phyloP scores from a whole-genome alignment of 2,329 filamentous ascomycete genomes.

The Hysterium pulicare region DNA sequence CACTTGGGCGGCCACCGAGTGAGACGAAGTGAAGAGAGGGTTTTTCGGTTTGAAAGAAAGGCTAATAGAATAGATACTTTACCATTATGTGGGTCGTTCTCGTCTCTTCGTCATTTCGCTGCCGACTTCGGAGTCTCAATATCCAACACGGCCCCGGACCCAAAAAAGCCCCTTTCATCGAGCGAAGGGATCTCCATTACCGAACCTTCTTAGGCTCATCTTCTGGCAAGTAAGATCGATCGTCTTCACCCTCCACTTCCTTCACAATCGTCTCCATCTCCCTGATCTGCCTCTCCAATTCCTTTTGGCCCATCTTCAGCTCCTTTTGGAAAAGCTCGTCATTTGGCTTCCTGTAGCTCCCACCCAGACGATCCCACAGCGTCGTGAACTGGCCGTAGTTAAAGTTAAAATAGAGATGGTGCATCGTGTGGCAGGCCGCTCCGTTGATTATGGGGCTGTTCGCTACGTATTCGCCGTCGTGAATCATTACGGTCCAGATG shows the following conservation, averaged over 20 bases:
- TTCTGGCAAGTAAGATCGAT: conserved; percentile 42
- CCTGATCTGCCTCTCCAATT: conserved; percentile 74
- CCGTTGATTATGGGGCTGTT: conserved; percentile 92
- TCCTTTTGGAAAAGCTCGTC: conserved; percentile 80
- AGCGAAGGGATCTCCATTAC: too few species aligned
- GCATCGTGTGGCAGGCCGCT: conserved; percentile 88
- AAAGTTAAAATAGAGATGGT: conserved; percentile 69
- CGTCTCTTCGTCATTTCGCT: too few species aligned
- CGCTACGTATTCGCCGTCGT: conserved; percentile 91
- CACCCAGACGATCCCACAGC: conserved; percentile 82
- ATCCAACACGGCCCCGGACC: too few species aligned
- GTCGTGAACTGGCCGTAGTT: conserved; percentile 97
- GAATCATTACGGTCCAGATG: conserved; percentile 94
- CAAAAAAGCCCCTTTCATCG: too few species aligned
- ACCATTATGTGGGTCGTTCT: too few species aligned
- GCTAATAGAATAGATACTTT: too few species aligned
- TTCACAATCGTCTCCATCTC: conserved; percentile 74
- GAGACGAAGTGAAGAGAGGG: too few species aligned
- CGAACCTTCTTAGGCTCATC: too few species aligned
- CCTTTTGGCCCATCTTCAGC: conserved; percentile 75
- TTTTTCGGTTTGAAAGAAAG: too few species aligned
- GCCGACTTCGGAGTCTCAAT: too few species aligned
- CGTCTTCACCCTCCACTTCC: conserved; percentile 63
- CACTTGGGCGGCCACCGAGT: too few species aligned
- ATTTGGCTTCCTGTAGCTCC: conserved; percentile 83